Percentiles rank a stretch among this genome's conserved stretches.
These are phyloP conservation scores for Ogataea saltuana DNA, from an alignment of 805 yeast species.

Conservation along the genomic window DNA sequence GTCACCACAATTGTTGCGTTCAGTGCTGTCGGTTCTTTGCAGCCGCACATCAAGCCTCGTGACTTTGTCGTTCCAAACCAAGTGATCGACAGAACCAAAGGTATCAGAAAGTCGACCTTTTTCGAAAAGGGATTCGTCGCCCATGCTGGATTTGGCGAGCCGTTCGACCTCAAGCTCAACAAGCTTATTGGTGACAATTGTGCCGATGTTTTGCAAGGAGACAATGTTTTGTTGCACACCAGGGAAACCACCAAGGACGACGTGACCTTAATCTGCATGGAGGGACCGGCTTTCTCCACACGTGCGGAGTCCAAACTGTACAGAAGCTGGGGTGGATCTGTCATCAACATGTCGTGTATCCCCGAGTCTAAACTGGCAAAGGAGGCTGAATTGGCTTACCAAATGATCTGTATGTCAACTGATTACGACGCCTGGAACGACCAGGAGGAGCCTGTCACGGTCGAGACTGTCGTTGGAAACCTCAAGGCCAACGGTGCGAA, in stretches of 20 bases:
- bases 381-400: conserved; percentile 96
- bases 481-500: conserved; percentile 83
- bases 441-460: conserved; percentile 93
- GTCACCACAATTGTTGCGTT: conserved; percentile 89
- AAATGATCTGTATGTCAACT: conserved; percentile 98
- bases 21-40: conserved; percentile 94
- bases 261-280: conserved; percentile 91
- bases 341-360: conserved; percentile 93
- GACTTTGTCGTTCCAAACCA: conserved; percentile 97
- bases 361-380: conserved; percentile 98
- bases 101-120: conserved; percentile 85
- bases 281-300: conserved; percentile 97
- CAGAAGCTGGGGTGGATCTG: conserved; percentile 86
- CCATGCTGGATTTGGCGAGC: conserved; percentile 97
- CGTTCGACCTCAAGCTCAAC: conserved; percentile 78
- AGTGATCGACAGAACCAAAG: conserved; percentile 95
- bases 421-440: conserved; percentile 99
- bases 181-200: conserved; percentile 60
- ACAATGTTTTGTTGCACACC: conserved; percentile 62
- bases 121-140: conserved; percentile 94
- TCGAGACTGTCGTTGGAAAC: conserved; percentile 94
- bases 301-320: conserved; percentile 93
- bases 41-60: conserved; percentile 84
- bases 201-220: conserved; percentile 54
- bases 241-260: conserved; percentile 67